Evolutionary conservation across 345 rosid genomes (phyloP), one percentile per base, ranked within the genome.

Genomic region (Euphorbia tirucalli): DNA sequence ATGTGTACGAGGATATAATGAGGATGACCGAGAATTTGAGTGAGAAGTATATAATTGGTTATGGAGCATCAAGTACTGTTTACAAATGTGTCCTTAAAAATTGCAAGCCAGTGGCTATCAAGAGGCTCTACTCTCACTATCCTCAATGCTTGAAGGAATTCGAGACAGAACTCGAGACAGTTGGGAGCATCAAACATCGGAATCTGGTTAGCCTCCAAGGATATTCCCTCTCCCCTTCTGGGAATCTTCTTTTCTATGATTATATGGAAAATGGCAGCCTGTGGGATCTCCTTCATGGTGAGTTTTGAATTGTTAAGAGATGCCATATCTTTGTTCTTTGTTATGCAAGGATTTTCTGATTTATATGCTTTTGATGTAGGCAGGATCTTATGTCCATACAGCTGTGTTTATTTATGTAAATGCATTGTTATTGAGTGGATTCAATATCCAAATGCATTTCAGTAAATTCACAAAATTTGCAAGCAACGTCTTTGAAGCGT

Each of bases 241-340:
- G 98, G 19, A 88, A 92, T 77, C 97, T 95, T 77, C 90, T 95
- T 30, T 95, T 95, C 83, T 95, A 95, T 60, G 99, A 95, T 75
- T 95, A 88, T 68, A 90, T 95, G 98, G 99, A 95, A 32, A 95
- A 88, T 78, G 99, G 99, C 66, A 95, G 98, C 78, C 97, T 95
- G 64, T 92, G 96, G 96, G 99, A 92, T 86, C 86, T 88, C 58
- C 96, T 92, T 72, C 99, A 95, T 58, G 96, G 99, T 90, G 62
- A 72, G 86, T 71, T 19, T 77, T 58, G 55, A n/a, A n/a, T n/a
- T n/a, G n/a, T n/a, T n/a, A n/a, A n/a, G n/a, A n/a, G n/a, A n/a
- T n/a, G n/a, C n/a, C n/a, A n/a, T n/a, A n/a, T n/a, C n/a, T n/a
- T n/a, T n/a, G n/a, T n/a, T n/a, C n/a, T n/a, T n/a, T n/a, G n/a